These are phyloP conservation scores for Komagataella pastoris DNA, from an alignment of 805 yeast species.

Conservation along the genomic window DNA sequence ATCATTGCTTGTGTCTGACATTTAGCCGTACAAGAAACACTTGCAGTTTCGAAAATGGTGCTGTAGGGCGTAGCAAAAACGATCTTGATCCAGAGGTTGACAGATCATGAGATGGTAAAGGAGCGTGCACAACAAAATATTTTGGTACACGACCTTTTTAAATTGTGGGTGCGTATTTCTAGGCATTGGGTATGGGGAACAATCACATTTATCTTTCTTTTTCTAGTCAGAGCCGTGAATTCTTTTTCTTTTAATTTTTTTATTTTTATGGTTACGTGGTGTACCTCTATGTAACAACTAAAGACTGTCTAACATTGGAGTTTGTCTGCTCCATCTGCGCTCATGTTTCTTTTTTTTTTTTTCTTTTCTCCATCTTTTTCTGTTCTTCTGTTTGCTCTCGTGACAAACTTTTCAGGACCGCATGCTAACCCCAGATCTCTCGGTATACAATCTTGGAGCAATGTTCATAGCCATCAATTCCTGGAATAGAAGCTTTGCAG, in stretches of 20 bases:
- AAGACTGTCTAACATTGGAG: not conserved
- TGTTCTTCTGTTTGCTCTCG: too few relatives aligned
- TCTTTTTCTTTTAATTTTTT: too few relatives aligned
- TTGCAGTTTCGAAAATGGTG: not conserved
- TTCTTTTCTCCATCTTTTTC: not conserved
- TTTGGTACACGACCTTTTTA: not conserved
- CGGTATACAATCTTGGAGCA: slow-evolving; percentile 94
- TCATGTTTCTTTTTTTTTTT: not conserved
- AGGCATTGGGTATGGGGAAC: not conserved
- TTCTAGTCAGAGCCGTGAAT: not conserved
- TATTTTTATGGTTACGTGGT: not conserved
- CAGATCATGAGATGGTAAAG: not conserved
- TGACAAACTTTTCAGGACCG: not conserved
- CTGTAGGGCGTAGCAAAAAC: not conserved
- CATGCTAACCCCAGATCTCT: slow-evolving; percentile 23
- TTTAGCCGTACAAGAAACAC: not conserved
- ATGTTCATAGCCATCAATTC: slow-evolving; percentile 99
- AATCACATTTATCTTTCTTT: not conserved
- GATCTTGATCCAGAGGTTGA: not conserved
- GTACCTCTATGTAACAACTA: not conserved
- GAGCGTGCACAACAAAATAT: not conserved
- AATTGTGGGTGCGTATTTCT: not conserved
- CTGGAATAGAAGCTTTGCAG: slow-evolving; percentile 95
- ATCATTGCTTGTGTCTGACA: not conserved
- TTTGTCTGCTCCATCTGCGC: not conserved